Conservation (phyloP, 176 grass and related monocot species). For the Carex myosuroides region DNA sequence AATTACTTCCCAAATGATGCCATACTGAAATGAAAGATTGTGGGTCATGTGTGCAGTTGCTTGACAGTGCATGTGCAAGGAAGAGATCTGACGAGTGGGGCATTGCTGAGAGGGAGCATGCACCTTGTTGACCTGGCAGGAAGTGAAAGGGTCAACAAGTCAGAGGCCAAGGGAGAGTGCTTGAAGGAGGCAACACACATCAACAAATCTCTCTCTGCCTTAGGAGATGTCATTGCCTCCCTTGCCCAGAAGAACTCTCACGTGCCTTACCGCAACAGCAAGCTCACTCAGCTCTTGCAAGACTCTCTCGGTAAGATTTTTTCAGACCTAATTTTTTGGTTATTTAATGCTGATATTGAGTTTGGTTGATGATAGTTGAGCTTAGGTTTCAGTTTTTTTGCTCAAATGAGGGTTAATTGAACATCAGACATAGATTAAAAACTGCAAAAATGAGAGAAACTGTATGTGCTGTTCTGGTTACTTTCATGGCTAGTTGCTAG, state of each 20-base stretch:
- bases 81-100: constrained; percentile 47
- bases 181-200: constrained; percentile 89
- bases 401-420: not conserved
- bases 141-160: constrained; percentile 87
- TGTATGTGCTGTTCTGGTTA: not conserved
- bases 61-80: constrained; percentile 90
- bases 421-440: not conserved
- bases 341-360: not conserved
- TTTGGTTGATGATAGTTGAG: not conserved
- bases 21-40: not conserved
- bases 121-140: constrained; percentile 90
- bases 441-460: not conserved
- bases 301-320: constrained; percentile 66
- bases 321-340: not conserved
- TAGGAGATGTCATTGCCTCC: constrained; percentile 85
- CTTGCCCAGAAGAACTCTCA: constrained; percentile 81
- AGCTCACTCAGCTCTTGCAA: constrained; percentile 90
- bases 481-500: not conserved
- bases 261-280: constrained; percentile 88
- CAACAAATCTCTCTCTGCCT: constrained; percentile 87
- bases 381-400: not conserved
- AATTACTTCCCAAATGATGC: constrained; percentile 8
- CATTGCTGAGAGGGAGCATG: constrained; percentile 61
- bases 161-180: constrained; percentile 69
- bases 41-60: constrained; percentile 43